Percentiles rank a stretch among this genome's conserved stretches.
These are phyloP conservation scores for Escovopsis sp. DNA, from an alignment of 2,329 filamentous ascomycete genomes.

Conservation along the genomic window DNA sequence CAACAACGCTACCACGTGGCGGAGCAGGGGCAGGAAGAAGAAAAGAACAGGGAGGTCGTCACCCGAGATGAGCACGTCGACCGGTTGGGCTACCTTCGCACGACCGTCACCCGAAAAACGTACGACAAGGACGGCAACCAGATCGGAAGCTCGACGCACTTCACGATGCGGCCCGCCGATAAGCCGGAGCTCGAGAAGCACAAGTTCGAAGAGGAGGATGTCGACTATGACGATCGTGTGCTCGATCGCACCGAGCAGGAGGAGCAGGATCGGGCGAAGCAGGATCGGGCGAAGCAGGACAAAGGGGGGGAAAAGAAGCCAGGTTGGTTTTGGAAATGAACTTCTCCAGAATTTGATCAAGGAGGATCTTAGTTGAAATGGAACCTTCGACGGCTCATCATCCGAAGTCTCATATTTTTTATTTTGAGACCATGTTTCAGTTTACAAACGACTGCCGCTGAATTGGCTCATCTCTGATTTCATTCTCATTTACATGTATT, in stretches of 20 bases:
- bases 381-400: too few relatives aligned
- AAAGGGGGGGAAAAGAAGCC: constrained; percentile 16
- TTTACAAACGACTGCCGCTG: too few relatives aligned
- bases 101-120: constrained; percentile 23
- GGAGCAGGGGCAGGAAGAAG: constrained; percentile 5
- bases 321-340: constrained; percentile 28
- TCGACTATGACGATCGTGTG: constrained; percentile 4
- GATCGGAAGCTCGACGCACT: constrained; percentile 22
- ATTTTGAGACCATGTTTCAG: too few relatives aligned
- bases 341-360: too few relatives aligned
- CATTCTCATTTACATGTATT: too few relatives aligned
- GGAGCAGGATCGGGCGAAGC: constrained; percentile 1
- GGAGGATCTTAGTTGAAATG: too few relatives aligned
- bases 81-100: constrained; percentile 26
- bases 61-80: constrained; percentile 28
- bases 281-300: constrained; percentile 3
- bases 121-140: constrained; percentile 27
- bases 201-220: too few relatives aligned
- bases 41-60: constrained; percentile 18
- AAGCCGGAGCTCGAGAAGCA: too few relatives aligned
- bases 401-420: too few relatives aligned
- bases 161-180: constrained; percentile 16
- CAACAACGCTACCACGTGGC: not conserved
- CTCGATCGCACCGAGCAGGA: constrained; percentile 2
- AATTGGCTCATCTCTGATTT: too few relatives aligned